Base-by-base conservation (phyloP, 495 filamentous ascomycete genomes). In the Choiromyces venosus region DNA sequence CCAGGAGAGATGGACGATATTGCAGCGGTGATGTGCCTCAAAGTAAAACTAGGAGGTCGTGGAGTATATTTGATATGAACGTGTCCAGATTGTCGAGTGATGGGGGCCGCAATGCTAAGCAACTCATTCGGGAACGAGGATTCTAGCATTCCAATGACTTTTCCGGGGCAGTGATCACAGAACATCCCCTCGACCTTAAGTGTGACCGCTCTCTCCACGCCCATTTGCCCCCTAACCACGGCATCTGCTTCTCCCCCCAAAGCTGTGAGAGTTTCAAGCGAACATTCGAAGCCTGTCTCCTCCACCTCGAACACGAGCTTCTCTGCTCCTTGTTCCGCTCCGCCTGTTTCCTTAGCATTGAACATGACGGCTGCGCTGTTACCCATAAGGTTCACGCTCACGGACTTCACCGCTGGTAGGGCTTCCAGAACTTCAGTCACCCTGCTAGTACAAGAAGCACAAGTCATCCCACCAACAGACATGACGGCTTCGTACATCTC, bases 381-480 rank as follows among this genome's bases (percentile, higher is more conserved):
- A 1, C 89, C 86, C 70, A 96, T 84, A 0, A 94, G 83, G 79
- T 91, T 92, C 65, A 97, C 86, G 8, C 86, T 85, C 33, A 90
- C 87, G 52, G 87, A 84, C 42, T 84, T 85, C 25, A 96, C 84
- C 83, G 88, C 95, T 12, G 86, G 76, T 39, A 87, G 84, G 71
- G 88, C 86, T 70, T 90, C 84, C 42, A 97, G 76, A 8, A 87
- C 88, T 37, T 87, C 82, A 19, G 87, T 91, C 76, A 96, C 87
- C 64, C 83, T 84, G 56, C 87, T 88, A 18, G 88, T 86, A 80
- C 93, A 97, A 5, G 91, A 86, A 33, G 88, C 88, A 80, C 93
- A 97, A 8, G 91, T 95, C 92, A 97, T 95, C 19, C 92, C 92
- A 36, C 86, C 88, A 69, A 97, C 89, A 8, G 90, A 87, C 73